A percentile compares a stretch with the other conserved stretches of the same genome.
These are phyloP conservation scores for Tephrocybe sp. DNA, from an alignment of 768 basidiomycete species.

Conservation along the genomic window DNA sequence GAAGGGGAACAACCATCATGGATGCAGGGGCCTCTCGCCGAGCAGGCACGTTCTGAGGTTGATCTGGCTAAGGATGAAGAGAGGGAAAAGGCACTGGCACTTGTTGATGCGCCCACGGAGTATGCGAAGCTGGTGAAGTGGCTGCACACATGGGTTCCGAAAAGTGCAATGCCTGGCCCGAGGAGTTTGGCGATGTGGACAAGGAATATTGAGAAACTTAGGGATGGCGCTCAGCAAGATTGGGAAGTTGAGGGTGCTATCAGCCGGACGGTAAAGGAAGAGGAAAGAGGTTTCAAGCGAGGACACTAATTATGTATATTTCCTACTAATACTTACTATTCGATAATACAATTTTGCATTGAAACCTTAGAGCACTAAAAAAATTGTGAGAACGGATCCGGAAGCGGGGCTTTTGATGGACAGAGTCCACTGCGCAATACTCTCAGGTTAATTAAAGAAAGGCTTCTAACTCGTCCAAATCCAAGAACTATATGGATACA, in stretches of 20 bases:
- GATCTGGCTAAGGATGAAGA: neutral
- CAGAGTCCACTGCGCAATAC: too few relatives aligned
- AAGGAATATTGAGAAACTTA: conserved; percentile 7
- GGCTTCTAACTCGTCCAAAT: conserved; percentile 25
- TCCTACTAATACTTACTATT: too few relatives aligned
- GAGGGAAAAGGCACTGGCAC: neutral
- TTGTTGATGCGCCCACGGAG: conserved; percentile 25
- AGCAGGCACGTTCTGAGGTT: neutral
- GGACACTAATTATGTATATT: neutral
- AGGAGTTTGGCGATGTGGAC: conserved; percentile 33
- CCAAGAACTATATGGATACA: neutral
- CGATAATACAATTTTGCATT: too few relatives aligned
- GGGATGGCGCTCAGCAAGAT: conserved; percentile 3
- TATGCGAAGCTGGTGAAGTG: conserved; percentile 47
- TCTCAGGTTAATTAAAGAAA: too few relatives aligned
- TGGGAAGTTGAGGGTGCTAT: conserved; percentile 9
- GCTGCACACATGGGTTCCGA: conserved; percentile 59
- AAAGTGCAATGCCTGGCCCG: conserved; percentile 40
- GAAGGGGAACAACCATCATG: neutral
- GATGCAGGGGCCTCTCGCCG: neutral
- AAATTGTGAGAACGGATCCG: too few relatives aligned
- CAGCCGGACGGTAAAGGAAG: neutral
- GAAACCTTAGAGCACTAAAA: too few relatives aligned
- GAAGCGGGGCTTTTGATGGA: too few relatives aligned
- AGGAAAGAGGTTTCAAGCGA: neutral